These are phyloP conservation scores for Saturnispora kantuleensis DNA, from an alignment of 805 yeast genomes.

Conservation along the genomic window DNA sequence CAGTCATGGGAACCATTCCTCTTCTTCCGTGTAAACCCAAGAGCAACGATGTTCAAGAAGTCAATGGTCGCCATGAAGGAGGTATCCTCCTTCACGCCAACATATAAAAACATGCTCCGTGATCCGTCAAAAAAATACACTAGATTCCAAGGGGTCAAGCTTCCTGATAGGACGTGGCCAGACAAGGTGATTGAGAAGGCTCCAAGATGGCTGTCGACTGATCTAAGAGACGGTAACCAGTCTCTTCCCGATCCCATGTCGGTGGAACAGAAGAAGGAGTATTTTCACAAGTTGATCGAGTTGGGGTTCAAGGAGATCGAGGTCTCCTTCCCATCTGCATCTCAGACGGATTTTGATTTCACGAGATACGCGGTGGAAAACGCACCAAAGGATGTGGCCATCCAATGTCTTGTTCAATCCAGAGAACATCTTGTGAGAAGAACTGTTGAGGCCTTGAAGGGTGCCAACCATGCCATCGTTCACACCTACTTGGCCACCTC, in stretches of 20 bases:
- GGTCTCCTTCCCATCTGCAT: slow-evolving; percentile 73
- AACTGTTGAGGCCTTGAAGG: slow-evolving; percentile 63
- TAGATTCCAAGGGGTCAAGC: slow-evolving; percentile 42
- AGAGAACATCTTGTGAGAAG: slow-evolving; percentile 64
- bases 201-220: slow-evolving; percentile 76
- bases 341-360: slow-evolving; percentile 75
- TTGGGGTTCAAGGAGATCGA: slow-evolving; percentile 76
- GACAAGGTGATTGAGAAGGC: slow-evolving; percentile 53
- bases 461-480: slow-evolving; percentile 63
- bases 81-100: slow-evolving; percentile 18
- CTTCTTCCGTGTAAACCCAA: background rate
- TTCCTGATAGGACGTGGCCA: slow-evolving; percentile 68
- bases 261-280: slow-evolving; percentile 61
- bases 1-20: background rate
- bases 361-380: slow-evolving; percentile 71
- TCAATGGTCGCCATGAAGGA: slow-evolving; percentile 21
- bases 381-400: slow-evolving; percentile 65
- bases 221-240: slow-evolving; percentile 74
- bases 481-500: slow-evolving; percentile 72
- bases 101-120: slow-evolving; percentile 45
- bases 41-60: slow-evolving; percentile 22
- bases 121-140: slow-evolving; percentile 60
- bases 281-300: slow-evolving; percentile 61
- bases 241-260: slow-evolving; percentile 79
- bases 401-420: slow-evolving; percentile 70